Evolutionary conservation across 176 grass and related monocot species (phyloP).

Genomic region (Bromus sterilis): DNA sequence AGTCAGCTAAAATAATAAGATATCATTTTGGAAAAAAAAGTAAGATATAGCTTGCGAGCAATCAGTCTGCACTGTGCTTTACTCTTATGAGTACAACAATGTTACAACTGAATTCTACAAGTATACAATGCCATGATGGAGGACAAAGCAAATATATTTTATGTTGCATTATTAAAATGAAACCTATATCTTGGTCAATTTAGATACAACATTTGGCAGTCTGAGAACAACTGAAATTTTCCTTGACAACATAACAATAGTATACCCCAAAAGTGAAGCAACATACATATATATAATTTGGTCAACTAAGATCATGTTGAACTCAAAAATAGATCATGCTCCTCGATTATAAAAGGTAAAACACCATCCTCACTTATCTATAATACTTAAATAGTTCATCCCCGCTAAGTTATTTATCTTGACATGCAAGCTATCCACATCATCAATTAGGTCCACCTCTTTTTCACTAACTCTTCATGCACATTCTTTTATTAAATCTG

Average conservation of each 20-base stretch:
- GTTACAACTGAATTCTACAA: background rate
- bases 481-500: no score
- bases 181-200: no score
- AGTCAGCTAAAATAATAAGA: constrained; percentile 13
- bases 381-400: no score
- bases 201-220: background rate
- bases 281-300: constrained; percentile 65
- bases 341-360: constrained; percentile 58
- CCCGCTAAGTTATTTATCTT: no score
- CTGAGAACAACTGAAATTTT: background rate
- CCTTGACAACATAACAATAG: background rate
- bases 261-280: background rate
- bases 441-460: no score
- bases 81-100: background rate
- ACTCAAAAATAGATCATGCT: no score
- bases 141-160: background rate
- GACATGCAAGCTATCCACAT: no score
- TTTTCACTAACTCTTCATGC: no score
- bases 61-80: background rate
- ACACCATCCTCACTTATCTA: constrained; percentile 72
- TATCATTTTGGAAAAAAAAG: no score
- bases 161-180: background rate
- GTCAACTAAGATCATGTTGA: constrained; percentile 63
- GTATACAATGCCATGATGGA: background rate
- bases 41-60: background rate